Evolutionary conservation across 306 rosid genomes (phyloP).

Genomic region (Pyrus betulifolia): DNA sequence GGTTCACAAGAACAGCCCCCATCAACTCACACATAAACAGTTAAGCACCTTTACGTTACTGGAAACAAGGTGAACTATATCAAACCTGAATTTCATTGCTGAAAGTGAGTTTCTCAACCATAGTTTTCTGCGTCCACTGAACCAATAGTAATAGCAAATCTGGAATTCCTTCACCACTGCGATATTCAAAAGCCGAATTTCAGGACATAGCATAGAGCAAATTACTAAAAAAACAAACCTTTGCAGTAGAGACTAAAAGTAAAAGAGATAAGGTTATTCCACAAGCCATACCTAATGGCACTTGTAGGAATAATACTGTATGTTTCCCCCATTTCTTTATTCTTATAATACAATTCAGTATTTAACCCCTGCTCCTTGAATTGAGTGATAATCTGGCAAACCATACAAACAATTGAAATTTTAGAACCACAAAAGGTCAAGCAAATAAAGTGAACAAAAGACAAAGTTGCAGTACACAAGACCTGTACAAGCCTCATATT

Average conservation of each 20-base stretch:
- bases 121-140: conserved; percentile 89
- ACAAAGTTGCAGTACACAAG: conserved; percentile 2
- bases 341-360: conserved; percentile 74
- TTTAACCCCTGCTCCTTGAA: conserved; percentile 88
- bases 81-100: conserved; percentile 86
- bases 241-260: not conserved
- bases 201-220: conserved; percentile 1
- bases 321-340: conserved; percentile 91
- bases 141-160: conserved; percentile 74
- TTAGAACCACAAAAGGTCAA: conserved; percentile 5
- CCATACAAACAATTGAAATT: conserved; percentile 10
- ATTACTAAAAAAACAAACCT: not conserved
- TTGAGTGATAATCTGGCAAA: conserved; percentile 59
- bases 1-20: conserved; percentile 23
- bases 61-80: conserved; percentile 8
- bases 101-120: conserved; percentile 80
- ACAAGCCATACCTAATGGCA: conserved; percentile 67
- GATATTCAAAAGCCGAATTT: conserved; percentile 21
- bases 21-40: conserved; percentile 23
- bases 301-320: conserved; percentile 93
- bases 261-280: not conserved
- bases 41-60: conserved; percentile 16
- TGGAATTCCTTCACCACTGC: conserved; percentile 94
- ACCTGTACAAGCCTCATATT: conserved; percentile 81
- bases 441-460: not conserved